Base-by-base conservation (phyloP, 495 filamentous ascomycete genomes). In the Lophium mytilinum region DNA sequence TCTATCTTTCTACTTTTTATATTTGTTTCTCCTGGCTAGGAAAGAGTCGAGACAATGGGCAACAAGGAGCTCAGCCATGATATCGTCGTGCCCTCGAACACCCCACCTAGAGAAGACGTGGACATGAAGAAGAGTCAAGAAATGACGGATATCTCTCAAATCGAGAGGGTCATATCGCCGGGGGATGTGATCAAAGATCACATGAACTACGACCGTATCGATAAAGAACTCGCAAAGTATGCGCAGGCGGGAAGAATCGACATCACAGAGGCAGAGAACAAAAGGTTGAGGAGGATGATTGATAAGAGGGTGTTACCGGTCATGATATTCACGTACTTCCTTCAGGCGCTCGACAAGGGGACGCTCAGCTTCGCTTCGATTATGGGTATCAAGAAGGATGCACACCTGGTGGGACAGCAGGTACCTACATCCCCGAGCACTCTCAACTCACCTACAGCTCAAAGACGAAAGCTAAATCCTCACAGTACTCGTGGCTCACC, bases 321-420 rank as follows among this genome's bases (percentile, higher is more conserved):
- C 52, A 80, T 82, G 78, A 71, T 80, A 43, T 62, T 72, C 10
- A 81, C 78, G 8, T 88, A 88, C 67, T 88, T 88, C 62, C 68
- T 87, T 2, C 85, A 88, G 52, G 82, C 84, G n/a, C 74, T 88
- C 34, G 83, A 86, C 61, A 87, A 88, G 69, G 84, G 83, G 9
- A 86, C 83, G 0, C 66, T 88, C 72, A 81, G 79, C 3, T 87
- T 86, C 63, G 76, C 84, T 4, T 82, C 83, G 15, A 85, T 86
- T 49, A 87, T 88, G 84, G 82, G 81, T 2, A 78, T 88, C 36
- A 70, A 73, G 1, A 65, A 71, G 9, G 82, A 88, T 62, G 76
- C 78, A 0, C 59, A 71, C 33, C 67, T 86, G 10, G 14, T 54
- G 40, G 55, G 72, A 6, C 81, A 77, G 1, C 80, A 84, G 37